A percentile compares a stretch with the other conserved stretches of the same genome.
Conservation (phyloP, 805 yeast genomes). For the Candida maltosa region DNA sequence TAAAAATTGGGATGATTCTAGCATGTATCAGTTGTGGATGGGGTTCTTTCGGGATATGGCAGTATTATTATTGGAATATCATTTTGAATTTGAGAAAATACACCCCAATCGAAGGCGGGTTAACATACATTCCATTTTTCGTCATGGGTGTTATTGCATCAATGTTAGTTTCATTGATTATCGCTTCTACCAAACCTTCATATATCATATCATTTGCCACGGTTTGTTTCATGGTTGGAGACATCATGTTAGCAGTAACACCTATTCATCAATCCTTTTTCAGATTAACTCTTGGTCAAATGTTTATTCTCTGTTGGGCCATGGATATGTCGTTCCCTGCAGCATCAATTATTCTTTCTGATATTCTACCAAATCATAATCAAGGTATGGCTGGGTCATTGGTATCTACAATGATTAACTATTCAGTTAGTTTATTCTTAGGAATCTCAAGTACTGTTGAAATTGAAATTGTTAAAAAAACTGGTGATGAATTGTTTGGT, state of each 20-base stretch:
- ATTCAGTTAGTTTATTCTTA: conserved; percentile 66
- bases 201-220: conserved; percentile 49
- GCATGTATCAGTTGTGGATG: conserved; percentile 59
- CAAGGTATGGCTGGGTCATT: conserved; percentile 81
- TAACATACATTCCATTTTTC: conserved; percentile 45
- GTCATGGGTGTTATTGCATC: conserved; percentile 59
- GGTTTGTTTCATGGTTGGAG: conserved; percentile 53
- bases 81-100: conserved; percentile 48
- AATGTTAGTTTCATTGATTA: conserved; percentile 44
- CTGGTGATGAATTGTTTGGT: conserved; percentile 29
- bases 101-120: conserved; percentile 27
- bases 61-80: conserved; percentile 58
- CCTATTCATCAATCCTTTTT: conserved; percentile 63
- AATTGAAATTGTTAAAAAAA: conserved; percentile 13
- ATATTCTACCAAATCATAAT: conserved; percentile 54
- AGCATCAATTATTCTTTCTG: conserved; percentile 60
- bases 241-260: conserved; percentile 48
- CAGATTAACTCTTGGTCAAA: conserved; percentile 53
- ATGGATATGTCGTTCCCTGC: conserved; percentile 82
- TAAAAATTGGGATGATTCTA: conserved; percentile 47
- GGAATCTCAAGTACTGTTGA: conserved; percentile 74
- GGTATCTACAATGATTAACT: conserved; percentile 67
- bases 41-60: conserved; percentile 76
- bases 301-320: conserved; percentile 61
- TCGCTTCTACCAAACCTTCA: conserved; percentile 47